phyloP scores from a whole-genome alignment of 805 yeast genomes.

The Scheffersomyces amazonensis region DNA sequence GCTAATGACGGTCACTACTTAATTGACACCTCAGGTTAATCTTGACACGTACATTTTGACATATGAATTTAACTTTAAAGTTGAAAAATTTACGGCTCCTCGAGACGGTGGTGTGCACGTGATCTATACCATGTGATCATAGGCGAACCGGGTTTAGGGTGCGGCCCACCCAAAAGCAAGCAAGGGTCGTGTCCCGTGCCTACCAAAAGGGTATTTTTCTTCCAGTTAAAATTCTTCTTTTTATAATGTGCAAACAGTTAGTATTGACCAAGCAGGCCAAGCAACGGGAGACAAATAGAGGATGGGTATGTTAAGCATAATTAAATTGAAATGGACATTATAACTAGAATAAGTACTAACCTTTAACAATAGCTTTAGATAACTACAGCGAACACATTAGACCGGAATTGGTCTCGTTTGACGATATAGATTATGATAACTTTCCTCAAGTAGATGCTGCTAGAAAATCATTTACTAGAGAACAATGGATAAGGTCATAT shows the following conservation, averaged over 20 bases:
- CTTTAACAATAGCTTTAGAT: conserved; percentile 18
- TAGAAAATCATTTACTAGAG: conserved; percentile 74
- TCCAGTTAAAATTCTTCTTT: conserved; percentile 34
- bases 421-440: conserved; percentile 74
- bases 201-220: not conserved
- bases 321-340: no score
- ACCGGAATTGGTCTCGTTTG: conserved; percentile 77
- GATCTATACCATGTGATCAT: conserved; percentile 6
- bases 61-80: no score
- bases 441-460: conserved; percentile 62
- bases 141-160: no score
- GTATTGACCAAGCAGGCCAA: no score
- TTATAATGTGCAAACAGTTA: no score
- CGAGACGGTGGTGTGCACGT: no score
- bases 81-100: no score
- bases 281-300: no score
- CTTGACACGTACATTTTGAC: no score
- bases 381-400: conserved; percentile 43
- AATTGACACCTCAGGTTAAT: no score
- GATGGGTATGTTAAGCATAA: no score
- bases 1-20: conserved; percentile 15
- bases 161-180: no score
- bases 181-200: not conserved
- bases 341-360: not conserved
- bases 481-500: conserved; percentile 71